Evolutionary conservation across 345 rosid genomes (phyloP).

Genomic region (Raphanus sativus): DNA sequence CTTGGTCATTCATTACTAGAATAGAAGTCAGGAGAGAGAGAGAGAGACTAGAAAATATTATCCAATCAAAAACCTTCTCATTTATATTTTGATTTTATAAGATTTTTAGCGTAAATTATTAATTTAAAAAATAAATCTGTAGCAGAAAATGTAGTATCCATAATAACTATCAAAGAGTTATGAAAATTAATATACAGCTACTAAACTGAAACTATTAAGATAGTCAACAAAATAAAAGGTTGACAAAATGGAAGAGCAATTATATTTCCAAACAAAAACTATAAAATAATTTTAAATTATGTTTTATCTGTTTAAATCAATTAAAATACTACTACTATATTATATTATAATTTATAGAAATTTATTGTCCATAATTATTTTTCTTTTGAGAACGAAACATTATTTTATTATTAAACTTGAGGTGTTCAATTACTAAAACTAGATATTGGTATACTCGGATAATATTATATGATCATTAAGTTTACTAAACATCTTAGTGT

Average conservation of each 20-base stretch:
- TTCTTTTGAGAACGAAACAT: too few relatives aligned
- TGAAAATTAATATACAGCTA: not conserved
- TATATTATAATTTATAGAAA: not conserved
- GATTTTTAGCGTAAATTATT: not conserved
- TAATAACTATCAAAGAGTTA: not conserved
- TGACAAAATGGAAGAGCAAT: not conserved
- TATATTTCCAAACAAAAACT: too few relatives aligned
- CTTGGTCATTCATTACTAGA: slow-evolving; percentile 6
- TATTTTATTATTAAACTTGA: too few relatives aligned
- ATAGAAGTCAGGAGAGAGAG: not conserved
- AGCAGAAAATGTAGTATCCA: not conserved
- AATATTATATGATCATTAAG: slow-evolving; percentile 12
- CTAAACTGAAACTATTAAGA: not conserved
- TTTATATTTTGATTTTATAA: not conserved
- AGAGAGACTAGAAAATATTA: slow-evolving; percentile 10
- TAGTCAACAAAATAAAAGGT: not conserved
- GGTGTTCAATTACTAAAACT: not conserved
- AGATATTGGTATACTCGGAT: not conserved
- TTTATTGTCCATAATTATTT: not conserved
- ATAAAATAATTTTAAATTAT: too few relatives aligned
- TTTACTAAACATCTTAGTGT: slow-evolving; percentile 15
- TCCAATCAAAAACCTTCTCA: not conserved
- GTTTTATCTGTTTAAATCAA: not conserved
- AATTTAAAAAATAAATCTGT: not conserved
- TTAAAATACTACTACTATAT: not conserved